Base-by-base conservation (phyloP, 495 filamentous ascomycete genomes). In the Penicillium egyptiacum region DNA sequence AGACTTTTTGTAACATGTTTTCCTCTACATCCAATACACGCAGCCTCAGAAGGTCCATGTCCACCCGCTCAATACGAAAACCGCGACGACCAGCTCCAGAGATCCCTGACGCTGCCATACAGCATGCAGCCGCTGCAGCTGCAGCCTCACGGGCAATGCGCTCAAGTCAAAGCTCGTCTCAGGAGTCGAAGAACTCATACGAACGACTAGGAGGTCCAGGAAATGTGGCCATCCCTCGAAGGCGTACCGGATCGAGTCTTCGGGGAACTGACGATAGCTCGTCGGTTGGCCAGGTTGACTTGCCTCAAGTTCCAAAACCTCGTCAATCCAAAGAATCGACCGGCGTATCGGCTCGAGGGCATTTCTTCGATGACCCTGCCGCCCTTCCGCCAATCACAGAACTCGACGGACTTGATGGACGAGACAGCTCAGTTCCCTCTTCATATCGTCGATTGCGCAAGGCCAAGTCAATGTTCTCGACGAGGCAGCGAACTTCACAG, bases 401-500 rank as follows among this genome's bases (percentile, higher is more conserved):
- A 48, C 67, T 71, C 33, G 57, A 60, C 7, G 75, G 71, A 6
- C 75, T 83, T 5, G 82, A 87, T 64, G 81, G 86, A 44, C 79
- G 82, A n/a, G 74, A 85, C 49, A 77, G 80, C 5, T 87, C 86
- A 10, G 76, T 77, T 16, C 86, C 88, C 19, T 92, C 88, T 3
- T 92, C 89, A 1, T 91, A 86, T 59, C 82, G 85, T n/a, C 86
- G 80, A 49, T 74, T 92, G 48, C 86, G 85, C 48, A 89, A 86
- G 64, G 82, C 90, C 14, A 86, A 80, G 63, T 92, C 89, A 0
- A 83, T 91, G 83, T 85, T 89, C 60, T 78, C 75, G 28, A 78
- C 82, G 12, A 74, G 77, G 40, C 80, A 78, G 33, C 69, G 75
- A 33, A 65, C 72, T 6, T 68, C 74, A 23, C 60, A 64, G 44